Conservation (phyloP, 2,329 filamentous ascomycete species). For the Fusarium lyarnte region DNA sequence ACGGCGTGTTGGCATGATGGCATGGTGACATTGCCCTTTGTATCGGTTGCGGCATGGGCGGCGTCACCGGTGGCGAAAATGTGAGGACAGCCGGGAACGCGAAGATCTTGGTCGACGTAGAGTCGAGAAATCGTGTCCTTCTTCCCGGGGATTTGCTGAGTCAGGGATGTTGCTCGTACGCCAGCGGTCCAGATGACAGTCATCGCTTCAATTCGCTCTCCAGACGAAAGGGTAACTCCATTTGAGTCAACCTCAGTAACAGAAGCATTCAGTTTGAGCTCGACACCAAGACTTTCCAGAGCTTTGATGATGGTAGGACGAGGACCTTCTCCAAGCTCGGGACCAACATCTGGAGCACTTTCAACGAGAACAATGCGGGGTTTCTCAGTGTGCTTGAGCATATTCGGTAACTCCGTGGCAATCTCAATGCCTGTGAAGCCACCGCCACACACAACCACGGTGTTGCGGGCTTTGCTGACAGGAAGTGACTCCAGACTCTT, state of each 20-base stretch:
- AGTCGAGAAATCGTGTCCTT: conserved; percentile 38
- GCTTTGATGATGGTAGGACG: conserved; percentile 48
- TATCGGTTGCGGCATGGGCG: conserved; percentile 41
- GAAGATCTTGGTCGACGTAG: conserved; percentile 14
- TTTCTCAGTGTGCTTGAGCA: conserved; percentile 24
- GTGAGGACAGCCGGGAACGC: neutral
- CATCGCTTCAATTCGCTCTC: conserved; percentile 46
- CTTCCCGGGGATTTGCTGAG: conserved; percentile 44
- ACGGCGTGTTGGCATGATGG: conserved; percentile 55
- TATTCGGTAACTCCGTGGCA: conserved; percentile 44
- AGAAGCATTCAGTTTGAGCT: conserved; percentile 43
- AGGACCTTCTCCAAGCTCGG: conserved; percentile 46
- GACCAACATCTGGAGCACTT: conserved; percentile 41
- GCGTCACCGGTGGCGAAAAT: conserved; percentile 47
- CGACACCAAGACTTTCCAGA: conserved; percentile 42
- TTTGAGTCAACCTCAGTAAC: conserved; percentile 40
- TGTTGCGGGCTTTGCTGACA: conserved; percentile 43
- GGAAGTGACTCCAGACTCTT: conserved; percentile 23
- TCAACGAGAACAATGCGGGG: conserved; percentile 45
- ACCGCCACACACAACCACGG: conserved; percentile 48
- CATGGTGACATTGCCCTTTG: conserved; percentile 42
- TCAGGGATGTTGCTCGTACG: conserved; percentile 45
- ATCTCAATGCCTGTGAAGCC: conserved; percentile 51
- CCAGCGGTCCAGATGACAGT: conserved; percentile 53
- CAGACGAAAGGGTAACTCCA: conserved; percentile 42